Percentiles rank a stretch among this genome's conserved stretches.
Conservation (phyloP, 257 asterid species). For the Solanum dulcamara region DNA sequence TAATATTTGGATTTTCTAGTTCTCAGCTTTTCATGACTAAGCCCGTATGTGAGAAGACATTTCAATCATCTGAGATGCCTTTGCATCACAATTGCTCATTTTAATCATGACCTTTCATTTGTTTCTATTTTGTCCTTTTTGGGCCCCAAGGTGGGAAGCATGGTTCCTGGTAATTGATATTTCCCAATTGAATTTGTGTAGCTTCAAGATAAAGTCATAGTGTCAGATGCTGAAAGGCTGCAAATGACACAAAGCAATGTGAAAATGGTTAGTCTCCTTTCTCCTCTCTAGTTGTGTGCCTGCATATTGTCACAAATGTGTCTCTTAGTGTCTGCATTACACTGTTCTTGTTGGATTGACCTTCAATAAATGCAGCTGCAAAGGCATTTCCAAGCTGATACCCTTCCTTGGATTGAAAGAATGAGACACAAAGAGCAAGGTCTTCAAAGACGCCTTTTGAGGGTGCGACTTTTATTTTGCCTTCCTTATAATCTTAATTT, state of each 20-base stretch:
- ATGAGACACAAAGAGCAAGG: constrained; percentile 93
- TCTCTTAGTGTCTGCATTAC: neutral
- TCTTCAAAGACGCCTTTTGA: constrained; percentile 83
- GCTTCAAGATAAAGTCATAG: constrained; percentile 92
- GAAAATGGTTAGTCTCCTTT: constrained; percentile 49
- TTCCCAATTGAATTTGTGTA: constrained; percentile 21
- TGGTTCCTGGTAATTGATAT: constrained; percentile 1
- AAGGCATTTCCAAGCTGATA: constrained; percentile 84
- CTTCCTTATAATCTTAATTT: neutral
- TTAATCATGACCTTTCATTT: neutral
- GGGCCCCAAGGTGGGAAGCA: neutral
- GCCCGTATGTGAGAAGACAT: neutral
- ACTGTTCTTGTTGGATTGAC: neutral
- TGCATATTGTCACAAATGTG: neutral
- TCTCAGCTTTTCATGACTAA: neutral
- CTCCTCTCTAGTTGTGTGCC: constrained; percentile 5
- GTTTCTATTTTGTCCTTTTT: constrained; percentile 5
- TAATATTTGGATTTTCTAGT: neutral
- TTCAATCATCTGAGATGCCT: neutral
- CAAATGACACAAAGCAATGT: constrained; percentile 78
- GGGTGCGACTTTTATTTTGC: constrained; percentile 32
- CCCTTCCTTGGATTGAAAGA: constrained; percentile 80
- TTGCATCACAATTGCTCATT: neutral
- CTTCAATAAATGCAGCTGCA: constrained; percentile 56
- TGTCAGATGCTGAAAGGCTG: constrained; percentile 90